phyloP scores from a whole-genome alignment of 371 early-diverging fungal genomes.

The Lichtheimia hyalospora region DNA sequence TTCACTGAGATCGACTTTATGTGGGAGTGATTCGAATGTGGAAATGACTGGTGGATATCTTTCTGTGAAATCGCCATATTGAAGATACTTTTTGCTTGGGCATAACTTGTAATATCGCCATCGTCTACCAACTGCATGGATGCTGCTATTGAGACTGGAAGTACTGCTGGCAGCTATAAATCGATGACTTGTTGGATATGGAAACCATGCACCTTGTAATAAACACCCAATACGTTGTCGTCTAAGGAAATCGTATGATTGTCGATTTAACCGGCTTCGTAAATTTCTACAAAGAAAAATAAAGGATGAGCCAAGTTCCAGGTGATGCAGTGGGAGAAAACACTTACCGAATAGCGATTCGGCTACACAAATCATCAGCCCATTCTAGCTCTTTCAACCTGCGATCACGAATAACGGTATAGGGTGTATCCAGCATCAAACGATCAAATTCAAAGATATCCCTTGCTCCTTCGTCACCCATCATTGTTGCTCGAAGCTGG shows the following conservation, averaged over 20 bases:
- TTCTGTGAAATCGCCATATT: constrained; percentile 71
- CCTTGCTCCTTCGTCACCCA: constrained; percentile 28
- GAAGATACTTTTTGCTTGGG: constrained; percentile 57
- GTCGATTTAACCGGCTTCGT: constrained; percentile 60
- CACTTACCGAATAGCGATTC: constrained; percentile 61
- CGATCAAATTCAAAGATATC: constrained; percentile 55
- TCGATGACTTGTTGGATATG: constrained; percentile 21
- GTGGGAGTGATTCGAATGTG: constrained; percentile 25
- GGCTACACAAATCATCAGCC: constrained; percentile 65
- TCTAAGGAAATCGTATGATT: constrained; percentile 69
- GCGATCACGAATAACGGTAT: constrained; percentile 61
- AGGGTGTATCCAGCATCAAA: constrained; percentile 64
- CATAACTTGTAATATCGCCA: constrained; percentile 67
- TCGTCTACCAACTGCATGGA: constrained; percentile 18
- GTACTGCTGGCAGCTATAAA: background rate
- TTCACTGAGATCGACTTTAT: constrained; percentile 57
- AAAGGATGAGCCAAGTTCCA: background rate
- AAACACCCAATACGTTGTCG: constrained; percentile 69
- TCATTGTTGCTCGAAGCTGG: constrained; percentile 47
- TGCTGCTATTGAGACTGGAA: background rate
- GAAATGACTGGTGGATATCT: constrained; percentile 29
- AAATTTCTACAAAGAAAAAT: constrained; percentile 52
- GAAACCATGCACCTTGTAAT: constrained; percentile 73
- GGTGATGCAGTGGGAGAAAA: background rate
- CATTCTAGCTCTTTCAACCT: constrained; percentile 69